Percentiles rank a stretch among this genome's conserved stretches.
phyloP scores from a whole-genome alignment of 129 eudicot genomes.

The Deinandra increscens region DNA sequence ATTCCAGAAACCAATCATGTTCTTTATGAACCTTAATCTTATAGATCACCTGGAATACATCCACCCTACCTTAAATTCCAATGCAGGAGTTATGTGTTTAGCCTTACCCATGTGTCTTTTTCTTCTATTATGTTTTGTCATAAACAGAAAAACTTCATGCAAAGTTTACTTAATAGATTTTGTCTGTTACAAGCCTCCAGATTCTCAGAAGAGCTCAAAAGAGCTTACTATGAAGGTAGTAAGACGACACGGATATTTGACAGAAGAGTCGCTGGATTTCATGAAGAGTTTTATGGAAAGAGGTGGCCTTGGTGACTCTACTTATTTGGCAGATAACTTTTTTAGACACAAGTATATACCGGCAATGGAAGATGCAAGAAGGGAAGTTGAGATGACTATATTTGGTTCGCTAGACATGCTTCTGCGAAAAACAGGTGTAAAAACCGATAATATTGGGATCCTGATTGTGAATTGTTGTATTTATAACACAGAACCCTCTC shows the following conservation, averaged over 20 bases:
- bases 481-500: constrained; percentile 39
- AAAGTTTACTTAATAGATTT: constrained; percentile 38
- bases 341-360: constrained; percentile 11
- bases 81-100: neutral
- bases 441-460: constrained; percentile 42
- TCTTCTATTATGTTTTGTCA: constrained; percentile 32
- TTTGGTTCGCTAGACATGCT: constrained; percentile 55
- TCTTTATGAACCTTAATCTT: constrained; percentile 3
- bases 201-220: constrained; percentile 28
- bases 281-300: constrained; percentile 28
- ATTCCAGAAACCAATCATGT: constrained; percentile 22
- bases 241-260: neutral
- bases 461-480: constrained; percentile 42
- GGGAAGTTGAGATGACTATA: constrained; percentile 45
- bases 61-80: constrained; percentile 8
- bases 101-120: constrained; percentile 23
- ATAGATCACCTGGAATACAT: constrained; percentile 8
- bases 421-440: constrained; percentile 35
- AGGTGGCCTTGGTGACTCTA: constrained; percentile 44
- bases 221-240: constrained; percentile 2
- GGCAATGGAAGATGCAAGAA: constrained; percentile 31
- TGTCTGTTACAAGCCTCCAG: constrained; percentile 47
- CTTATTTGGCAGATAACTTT: constrained; percentile 38
- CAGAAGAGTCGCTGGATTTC: constrained; percentile 29
- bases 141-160: constrained; percentile 24